Percentiles rank a stretch among this genome's conserved stretches.
Conservation (phyloP, 1,139 yeast genomes). For the Pneumocystis wakefieldiae region DNA sequence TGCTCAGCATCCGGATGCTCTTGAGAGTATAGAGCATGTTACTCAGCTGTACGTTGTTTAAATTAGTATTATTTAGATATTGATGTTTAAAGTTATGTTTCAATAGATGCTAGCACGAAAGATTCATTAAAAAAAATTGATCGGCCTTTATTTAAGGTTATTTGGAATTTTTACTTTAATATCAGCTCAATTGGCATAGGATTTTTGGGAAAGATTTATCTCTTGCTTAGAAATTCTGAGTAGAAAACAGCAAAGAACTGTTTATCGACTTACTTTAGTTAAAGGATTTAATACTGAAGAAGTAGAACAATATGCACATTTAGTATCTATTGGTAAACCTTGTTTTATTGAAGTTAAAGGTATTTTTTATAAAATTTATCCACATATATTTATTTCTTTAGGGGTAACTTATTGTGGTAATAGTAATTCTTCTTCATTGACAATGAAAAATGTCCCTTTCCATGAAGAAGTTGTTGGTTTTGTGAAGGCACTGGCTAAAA, state of each 20-base stretch:
- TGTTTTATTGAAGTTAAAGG: conserved; percentile 87
- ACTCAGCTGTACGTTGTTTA: conserved; percentile 55
- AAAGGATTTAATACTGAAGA: conserved; percentile 85
- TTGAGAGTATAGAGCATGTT: conserved; percentile 53
- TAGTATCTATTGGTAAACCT: conserved; percentile 70
- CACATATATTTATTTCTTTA: conserved; percentile 36
- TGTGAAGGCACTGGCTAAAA: conserved; percentile 46
- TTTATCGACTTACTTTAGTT: conserved; percentile 75
- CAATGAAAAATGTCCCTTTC: conserved; percentile 91
- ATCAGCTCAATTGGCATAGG: conserved; percentile 21
- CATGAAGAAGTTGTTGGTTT: conserved; percentile 77
- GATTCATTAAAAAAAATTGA: conserved; percentile 68
- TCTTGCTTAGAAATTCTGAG: conserved; percentile 68
- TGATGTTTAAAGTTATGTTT: conserved; percentile 29
- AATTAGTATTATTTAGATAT: not conserved
- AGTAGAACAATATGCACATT: conserved; percentile 71
- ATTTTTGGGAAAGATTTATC: conserved; percentile 82
- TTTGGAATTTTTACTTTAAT: not conserved
- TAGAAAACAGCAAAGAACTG: conserved; percentile 66
- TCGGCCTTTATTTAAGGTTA: conserved; percentile 41
- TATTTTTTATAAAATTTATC: conserved; percentile 65
- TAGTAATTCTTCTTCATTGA: conserved; percentile 66
- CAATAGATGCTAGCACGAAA: conserved; percentile 83
- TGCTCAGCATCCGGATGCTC: conserved; percentile 86
- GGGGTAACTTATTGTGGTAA: conserved; percentile 19